Evolutionary conservation across 345 rosid genomes (phyloP).

Genomic region (Gossypium turneri): DNA sequence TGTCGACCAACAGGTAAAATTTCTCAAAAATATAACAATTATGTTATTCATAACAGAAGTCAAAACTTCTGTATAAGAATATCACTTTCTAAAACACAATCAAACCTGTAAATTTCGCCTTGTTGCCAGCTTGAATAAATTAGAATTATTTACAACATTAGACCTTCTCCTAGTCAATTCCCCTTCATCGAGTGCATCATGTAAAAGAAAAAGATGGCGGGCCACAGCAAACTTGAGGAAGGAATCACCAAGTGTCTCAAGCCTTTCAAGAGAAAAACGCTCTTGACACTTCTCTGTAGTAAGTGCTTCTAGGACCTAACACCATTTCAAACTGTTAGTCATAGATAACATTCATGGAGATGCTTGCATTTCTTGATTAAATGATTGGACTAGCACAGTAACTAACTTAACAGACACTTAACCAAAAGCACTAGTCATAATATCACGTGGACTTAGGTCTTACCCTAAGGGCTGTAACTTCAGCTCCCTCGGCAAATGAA

Average conservation of each 20-base stretch:
- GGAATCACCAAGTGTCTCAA: slow-evolving; percentile 86
- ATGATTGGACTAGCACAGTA: slow-evolving; percentile 1
- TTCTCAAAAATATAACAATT: slow-evolving; percentile 1
- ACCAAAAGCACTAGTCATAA: slow-evolving; percentile 16
- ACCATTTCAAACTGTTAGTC: slow-evolving; percentile 25
- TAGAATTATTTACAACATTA: slow-evolving; percentile 66
- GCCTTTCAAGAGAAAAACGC: slow-evolving; percentile 90
- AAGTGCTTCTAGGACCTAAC: slow-evolving; percentile 83
- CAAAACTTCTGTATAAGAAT: not conserved
- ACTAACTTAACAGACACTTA: not conserved
- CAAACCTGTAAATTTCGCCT: slow-evolving; percentile 71
- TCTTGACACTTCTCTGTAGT: slow-evolving; percentile 96
- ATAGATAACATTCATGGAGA: slow-evolving; percentile 9
- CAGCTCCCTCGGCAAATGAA: slow-evolving; percentile 69
- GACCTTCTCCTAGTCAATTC: slow-evolving; percentile 76
- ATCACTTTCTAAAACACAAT: slow-evolving; percentile 13
- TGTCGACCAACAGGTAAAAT: not conserved
- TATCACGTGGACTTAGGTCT: slow-evolving; percentile 24
- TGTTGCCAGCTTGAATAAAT: slow-evolving; percentile 62
- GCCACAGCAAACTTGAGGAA: slow-evolving; percentile 87
- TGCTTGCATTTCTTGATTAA: not conserved
- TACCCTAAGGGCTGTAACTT: slow-evolving; percentile 69
- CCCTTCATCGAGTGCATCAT: slow-evolving; percentile 81
- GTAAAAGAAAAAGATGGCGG: slow-evolving; percentile 68
- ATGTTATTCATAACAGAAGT: not conserved